Conservation (phyloP, 441 rosid genomes). For the Pelargonium cotyledonis region DNA sequence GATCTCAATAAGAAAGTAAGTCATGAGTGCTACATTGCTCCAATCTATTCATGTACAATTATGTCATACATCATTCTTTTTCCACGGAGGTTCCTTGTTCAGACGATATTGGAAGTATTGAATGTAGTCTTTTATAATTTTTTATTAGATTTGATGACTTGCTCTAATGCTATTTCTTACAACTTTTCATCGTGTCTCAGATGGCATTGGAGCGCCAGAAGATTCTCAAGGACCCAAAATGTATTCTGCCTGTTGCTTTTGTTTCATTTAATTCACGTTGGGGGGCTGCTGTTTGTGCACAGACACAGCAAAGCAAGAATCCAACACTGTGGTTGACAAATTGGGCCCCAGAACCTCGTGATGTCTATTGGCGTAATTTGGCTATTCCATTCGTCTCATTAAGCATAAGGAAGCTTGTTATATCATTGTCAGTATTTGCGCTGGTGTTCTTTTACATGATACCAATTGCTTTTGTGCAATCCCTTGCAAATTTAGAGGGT, state of each 20-base stretch:
- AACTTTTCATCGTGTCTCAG: conserved; percentile 38
- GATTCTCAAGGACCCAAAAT: conserved; percentile 61
- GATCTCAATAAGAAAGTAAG: conserved; percentile 62
- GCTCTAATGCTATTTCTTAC: conserved; percentile 15
- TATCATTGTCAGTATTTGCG: conserved; percentile 75
- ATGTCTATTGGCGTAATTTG: conserved; percentile 81
- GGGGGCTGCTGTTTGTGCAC: conserved; percentile 98
- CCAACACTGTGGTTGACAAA: conserved; percentile 91
- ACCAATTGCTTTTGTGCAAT: conserved; percentile 84
- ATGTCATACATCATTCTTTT: not conserved
- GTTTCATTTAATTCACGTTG: conserved; percentile 92
- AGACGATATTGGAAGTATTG: no score
- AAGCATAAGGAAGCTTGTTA: conserved; percentile 57
- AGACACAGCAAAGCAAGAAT: conserved; percentile 81
- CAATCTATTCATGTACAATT: not conserved
- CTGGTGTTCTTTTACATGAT: conserved; percentile 91
- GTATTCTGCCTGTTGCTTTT: conserved; percentile 86
- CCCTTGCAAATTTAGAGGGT: conserved; percentile 83
- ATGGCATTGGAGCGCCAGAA: conserved; percentile 54
- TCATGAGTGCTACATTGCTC: conserved; percentile 6
- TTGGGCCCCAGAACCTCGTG: conserved; percentile 98
- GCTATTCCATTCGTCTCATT: conserved; percentile 81
- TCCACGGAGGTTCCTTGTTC: not conserved
- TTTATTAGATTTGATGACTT: conserved; percentile 8
- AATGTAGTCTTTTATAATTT: conserved; percentile 15